Evolutionary conservation across 345 rosid genomes (phyloP).

Genomic region (Kernera saxatilis): DNA sequence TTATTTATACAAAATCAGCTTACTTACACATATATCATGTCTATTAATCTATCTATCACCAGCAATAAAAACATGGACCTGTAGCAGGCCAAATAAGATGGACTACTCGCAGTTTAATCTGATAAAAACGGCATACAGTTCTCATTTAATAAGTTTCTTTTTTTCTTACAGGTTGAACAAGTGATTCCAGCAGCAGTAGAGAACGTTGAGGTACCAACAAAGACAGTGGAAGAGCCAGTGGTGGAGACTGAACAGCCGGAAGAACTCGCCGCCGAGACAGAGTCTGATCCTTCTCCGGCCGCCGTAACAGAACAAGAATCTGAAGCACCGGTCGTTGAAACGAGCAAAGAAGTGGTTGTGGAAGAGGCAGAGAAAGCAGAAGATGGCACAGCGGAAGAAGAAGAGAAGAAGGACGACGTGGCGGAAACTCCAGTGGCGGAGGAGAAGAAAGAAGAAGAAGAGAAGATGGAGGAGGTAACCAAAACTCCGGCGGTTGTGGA

Average conservation of each 20-base stretch:
- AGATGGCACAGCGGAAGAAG: conserved; percentile 5
- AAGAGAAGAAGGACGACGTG: conserved; percentile 12
- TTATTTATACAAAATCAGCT: neutral
- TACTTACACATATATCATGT: neutral
- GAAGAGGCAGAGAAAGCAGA: conserved; percentile 15
- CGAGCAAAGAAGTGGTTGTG: conserved; percentile 19
- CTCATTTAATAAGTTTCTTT: neutral
- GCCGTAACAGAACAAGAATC: conserved; percentile 12
- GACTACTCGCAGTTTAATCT: neutral
- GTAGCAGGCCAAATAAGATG: neutral
- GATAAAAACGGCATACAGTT: neutral
- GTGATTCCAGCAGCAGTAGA: conserved; percentile 25
- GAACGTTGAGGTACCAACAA: conserved; percentile 28
- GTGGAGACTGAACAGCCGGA: conserved; percentile 7
- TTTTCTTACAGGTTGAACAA: conserved; percentile 20
- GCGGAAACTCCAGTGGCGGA: conserved; percentile 18
- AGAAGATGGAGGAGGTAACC: neutral
- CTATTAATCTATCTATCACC: neutral
- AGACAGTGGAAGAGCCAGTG: conserved; percentile 21
- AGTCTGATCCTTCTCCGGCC: conserved; percentile 1
- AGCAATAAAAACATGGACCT: neutral
- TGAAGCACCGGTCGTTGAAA: conserved; percentile 17
- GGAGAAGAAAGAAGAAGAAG: neutral
- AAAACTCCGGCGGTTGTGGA: conserved; percentile 13
- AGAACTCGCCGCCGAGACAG: conserved; percentile 3